These are phyloP conservation scores for Trichaptum fuscoviolaceum DNA, from an alignment of 768 basidiomycete genomes.

Conservation along the genomic window DNA sequence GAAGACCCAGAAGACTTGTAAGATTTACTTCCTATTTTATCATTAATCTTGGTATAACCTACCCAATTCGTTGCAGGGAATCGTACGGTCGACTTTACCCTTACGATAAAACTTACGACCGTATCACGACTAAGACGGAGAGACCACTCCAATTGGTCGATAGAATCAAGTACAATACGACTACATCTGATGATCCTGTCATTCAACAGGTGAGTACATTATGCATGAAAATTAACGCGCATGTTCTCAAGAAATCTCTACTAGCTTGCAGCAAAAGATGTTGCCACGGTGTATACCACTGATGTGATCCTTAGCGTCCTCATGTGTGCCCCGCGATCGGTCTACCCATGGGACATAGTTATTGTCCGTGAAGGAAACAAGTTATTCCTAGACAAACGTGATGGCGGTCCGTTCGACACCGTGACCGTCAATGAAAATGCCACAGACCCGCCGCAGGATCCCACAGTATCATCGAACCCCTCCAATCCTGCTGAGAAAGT, in stretches of 20 bases:
- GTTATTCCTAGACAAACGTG: conserved; percentile 95
- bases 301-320: conserved; percentile 92
- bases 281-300: conserved; percentile 87
- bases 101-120: conserved; percentile 94
- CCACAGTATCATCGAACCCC: conserved; percentile 61
- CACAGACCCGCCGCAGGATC: conserved; percentile 86
- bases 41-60: conserved; percentile 1
- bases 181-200: conserved; percentile 96
- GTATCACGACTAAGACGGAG: conserved; percentile 90
- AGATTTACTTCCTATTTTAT: conserved; percentile 24
- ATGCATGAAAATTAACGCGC: conserved; percentile 10
- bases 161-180: conserved; percentile 94
- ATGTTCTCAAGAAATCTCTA: conserved; percentile 7
- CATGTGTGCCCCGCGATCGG: conserved; percentile 93
- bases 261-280: conserved; percentile 74
- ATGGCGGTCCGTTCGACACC: conserved; percentile 94
- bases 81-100: conserved; percentile 86
- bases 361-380: conserved; percentile 90
- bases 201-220: conserved; percentile 69
- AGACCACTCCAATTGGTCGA: conserved; percentile 88
- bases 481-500: conserved; percentile 70
- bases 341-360: conserved; percentile 99
- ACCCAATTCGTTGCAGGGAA: conserved; percentile 41
- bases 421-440: conserved; percentile 99
- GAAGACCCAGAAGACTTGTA: conserved; percentile 89